Base-by-base conservation (phyloP, 1,284 basidiomycete genomes). In the Ceratobasidium sp. region DNA sequence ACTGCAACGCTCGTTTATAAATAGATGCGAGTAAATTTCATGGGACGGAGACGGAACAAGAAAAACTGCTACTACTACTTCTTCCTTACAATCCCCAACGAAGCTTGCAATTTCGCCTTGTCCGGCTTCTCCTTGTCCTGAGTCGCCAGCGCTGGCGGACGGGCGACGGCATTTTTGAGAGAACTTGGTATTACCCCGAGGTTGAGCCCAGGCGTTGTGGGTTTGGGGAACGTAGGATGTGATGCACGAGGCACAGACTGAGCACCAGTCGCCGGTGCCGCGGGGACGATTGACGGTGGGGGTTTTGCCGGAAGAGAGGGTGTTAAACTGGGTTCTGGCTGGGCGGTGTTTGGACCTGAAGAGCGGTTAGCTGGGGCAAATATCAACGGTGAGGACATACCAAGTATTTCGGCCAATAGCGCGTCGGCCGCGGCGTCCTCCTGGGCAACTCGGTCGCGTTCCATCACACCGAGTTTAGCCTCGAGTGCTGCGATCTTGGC, bases 401-500 rank as follows among this genome's bases (percentile, higher is more conserved):
- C 69, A 2, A 72, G 37, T 37, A 72, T 31, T 51, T 72, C 69
- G 9, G 46, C 37, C 31, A 72, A 27, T 1, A 72, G 46, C 4
- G 58, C 65, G 19, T 74, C 68, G 4, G 65, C 51, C 14, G 43
- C 62, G 9, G 62, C 43, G 14, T 64, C 62, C 27, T 65, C 41
- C 39, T 77, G 74, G 43, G 69, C 27, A 8, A 29, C 59, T 43
- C 69, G 41, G 4, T 75, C 75, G 22, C 77, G 76, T 77, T 89
- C 88, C 87, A 98, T 88, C 76, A 93, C 88, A 9, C 89, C 88
- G 24, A 98, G 85, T 82, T 98, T 98, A 4, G 96, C 96, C 82
- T 98, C 97, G 87, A 98, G 92, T 76, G 92, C 89, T 1, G 95
- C 95, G 78, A 98, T 98, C 83, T 98, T 98, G 77, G 90, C 90